These are phyloP conservation scores for Pythium brachiatum DNA, from an alignment of 352 stramenopile species.

Conservation along the genomic window DNA sequence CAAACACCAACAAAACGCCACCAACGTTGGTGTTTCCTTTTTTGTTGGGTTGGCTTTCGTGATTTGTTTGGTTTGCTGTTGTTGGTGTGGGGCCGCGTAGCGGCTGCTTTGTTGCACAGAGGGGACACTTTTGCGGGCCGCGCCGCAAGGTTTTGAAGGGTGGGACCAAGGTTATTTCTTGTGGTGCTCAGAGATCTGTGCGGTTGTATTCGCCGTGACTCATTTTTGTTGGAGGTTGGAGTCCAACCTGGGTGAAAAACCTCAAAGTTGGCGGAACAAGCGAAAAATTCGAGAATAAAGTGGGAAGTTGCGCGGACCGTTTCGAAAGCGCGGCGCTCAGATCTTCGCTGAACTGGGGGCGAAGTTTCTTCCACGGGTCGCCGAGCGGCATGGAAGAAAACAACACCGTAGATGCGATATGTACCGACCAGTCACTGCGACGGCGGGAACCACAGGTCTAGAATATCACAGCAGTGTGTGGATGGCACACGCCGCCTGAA, in stretches of 20 bases:
- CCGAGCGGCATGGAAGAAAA: constrained; percentile 21
- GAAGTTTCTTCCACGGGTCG: constrained; percentile 28
- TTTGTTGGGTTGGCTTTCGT: constrained; percentile 1
- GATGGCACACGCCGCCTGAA: not conserved
- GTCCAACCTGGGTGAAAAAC: constrained; percentile 5
- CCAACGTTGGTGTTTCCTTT: constrained; percentile 3
- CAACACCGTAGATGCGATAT: not conserved
- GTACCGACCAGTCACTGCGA: constrained; percentile 10
- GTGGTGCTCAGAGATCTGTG: constrained; percentile 1
- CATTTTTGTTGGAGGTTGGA: not conserved
- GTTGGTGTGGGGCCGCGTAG: not conserved
- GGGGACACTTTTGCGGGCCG: not conserved
- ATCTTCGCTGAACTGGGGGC: constrained; percentile 25
- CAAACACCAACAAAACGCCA: constrained; percentile 4
- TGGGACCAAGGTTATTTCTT: constrained; percentile 21
- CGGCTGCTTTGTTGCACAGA: not conserved
- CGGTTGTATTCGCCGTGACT: constrained; percentile 10
- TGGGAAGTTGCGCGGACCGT: constrained; percentile 9
- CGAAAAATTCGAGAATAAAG: constrained; percentile 8
- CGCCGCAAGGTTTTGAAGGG: constrained; percentile 6
- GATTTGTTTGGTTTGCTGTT: not conserved
- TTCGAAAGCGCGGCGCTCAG: constrained; percentile 3
- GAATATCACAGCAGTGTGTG: not conserved
- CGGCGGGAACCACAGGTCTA: not conserved
- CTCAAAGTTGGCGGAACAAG: not conserved